Base-by-base conservation (phyloP, 495 filamentous ascomycete genomes). In the Penicillium egyptiacum region DNA sequence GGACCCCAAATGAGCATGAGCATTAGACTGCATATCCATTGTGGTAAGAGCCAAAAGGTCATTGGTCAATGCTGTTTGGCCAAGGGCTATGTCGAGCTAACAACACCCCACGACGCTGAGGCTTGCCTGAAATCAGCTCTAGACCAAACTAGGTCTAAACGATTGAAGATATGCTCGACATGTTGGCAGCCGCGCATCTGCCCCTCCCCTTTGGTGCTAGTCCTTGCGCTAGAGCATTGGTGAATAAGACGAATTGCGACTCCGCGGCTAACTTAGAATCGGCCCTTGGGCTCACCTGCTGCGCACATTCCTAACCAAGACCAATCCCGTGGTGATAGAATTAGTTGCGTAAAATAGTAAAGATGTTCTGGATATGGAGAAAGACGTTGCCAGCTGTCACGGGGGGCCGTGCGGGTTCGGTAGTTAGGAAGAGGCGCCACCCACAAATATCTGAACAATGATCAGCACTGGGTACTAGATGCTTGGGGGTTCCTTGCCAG, bases 61-160 rank as follows among this genome's bases (percentile, higher is more conserved):
- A 64, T 64, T 64, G 61, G 61, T 25, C 22, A 26, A 51, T 33
- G 28, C 1, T 2, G 9, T 4, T 61, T 64, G 61, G 54, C 31
- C n/a, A 25, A 50, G 41, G 40, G 41, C 42, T 47, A 37, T 42
- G 30, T 20, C 16, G 9, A 23, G 53, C 31, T 55, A 47, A 46
- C 20, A 37, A n/a, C 12, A 53, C 40, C 31, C 12, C 28, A 45
- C 40, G 40, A 44, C 20, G 26, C 3, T 53, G 30, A 14, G 9
- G 11, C 14, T 33, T 33, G 30, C 25, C 11, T 53, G 28, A 19
- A 53, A 33, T 33, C 14, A n/a, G 30, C 20, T 20, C 51, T 50
- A 50, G 51, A 43, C 51, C 40, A 14, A 14, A 37, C 39, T 50
- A 49, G 58, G 53, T 33, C 48, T 40, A 42, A 46, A 14, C 23